Base-by-base conservation (phyloP, 2,329 filamentous ascomycete genomes). In the Talaromyces sp. region DNA sequence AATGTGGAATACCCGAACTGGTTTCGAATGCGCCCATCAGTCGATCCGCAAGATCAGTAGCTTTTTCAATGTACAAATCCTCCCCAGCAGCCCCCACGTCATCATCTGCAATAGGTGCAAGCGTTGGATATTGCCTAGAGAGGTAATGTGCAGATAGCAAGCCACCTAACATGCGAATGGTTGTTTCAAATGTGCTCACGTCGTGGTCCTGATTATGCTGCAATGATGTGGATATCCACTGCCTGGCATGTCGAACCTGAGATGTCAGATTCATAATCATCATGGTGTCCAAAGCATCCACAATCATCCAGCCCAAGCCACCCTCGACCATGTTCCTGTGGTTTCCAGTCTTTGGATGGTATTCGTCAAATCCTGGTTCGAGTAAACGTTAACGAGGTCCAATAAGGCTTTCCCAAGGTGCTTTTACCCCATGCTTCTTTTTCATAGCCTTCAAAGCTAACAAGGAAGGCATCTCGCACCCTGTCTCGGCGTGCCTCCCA, bases 211-310 rank as follows among this genome's bases (percentile, higher is more conserved):
- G 91, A 55, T 97, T 87, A 75, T 95, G 97, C 10, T 86, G 87
- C 57, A 97, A 75, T 7, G 86, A 86, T 4, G 85, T 87, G 1
- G 89, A 82, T 43, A 99, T 85, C 94, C 94, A 99, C 68, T 96
- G 84, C 51, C 93, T 83, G 24, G 94, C 93, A 66, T 95, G 86
- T 33, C 86, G 82, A 35, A 99, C 82, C 56, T 92, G 86, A 29
- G 86, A 88, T 13, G 93, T 97, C 60, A 96, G 80, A 71, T 97
- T 97, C 94, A 99, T 99, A 56, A 99, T 80, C 77, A 99, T 99
- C 81, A 97, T 84, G 1, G 94, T 99, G 73, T 99, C 94, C 58
- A 99, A 79, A 11, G 93, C 86, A 75, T 99, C 94, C 52, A 99
- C 88, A 57, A 99, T 97, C 66, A 97, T 97, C 94, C 95, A 99